Evolutionary conservation across 208 protist genomes (phyloP).

Genomic region (Crithidia fasciculata): DNA sequence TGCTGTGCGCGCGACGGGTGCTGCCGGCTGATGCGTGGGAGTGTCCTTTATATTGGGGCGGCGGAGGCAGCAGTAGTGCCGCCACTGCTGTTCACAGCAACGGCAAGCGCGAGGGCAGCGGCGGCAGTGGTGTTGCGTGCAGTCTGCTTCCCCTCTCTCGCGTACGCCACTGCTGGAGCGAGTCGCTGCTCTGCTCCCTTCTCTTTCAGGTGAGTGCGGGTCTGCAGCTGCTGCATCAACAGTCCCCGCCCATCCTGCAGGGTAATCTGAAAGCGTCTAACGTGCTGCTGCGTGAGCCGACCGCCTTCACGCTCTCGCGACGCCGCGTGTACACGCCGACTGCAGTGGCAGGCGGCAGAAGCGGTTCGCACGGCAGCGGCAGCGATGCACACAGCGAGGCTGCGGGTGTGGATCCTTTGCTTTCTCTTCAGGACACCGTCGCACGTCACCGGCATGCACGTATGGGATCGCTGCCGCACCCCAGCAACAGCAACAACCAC

Average conservation of each 20-base stretch:
- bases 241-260: slow-evolving; percentile 37
- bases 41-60: not conserved
- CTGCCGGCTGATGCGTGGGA: slow-evolving; percentile 18
- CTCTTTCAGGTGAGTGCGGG: slow-evolving; percentile 32
- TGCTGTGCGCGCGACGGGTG: slow-evolving; percentile 6
- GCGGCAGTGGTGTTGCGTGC: not conserved
- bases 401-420: not conserved
- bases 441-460: no score
- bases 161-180: slow-evolving; percentile 25
- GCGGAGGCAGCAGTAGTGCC: not conserved
- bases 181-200: slow-evolving; percentile 35
- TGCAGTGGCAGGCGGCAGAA: not conserved
- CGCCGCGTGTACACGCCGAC: slow-evolving; percentile 15
- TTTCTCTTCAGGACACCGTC: not conserved
- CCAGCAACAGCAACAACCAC: not conserved
- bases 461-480: not conserved
- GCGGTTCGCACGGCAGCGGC: not conserved
- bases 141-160: not conserved
- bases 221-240: slow-evolving; percentile 39
- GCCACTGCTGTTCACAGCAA: no score
- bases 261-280: slow-evolving; percentile 27
- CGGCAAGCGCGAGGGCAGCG: not conserved
- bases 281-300: slow-evolving; percentile 25
- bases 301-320: slow-evolving; percentile 19
- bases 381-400: not conserved